Conservation (phyloP, 768 basidiomycete genomes). For the Cantharellus anzutake region DNA sequence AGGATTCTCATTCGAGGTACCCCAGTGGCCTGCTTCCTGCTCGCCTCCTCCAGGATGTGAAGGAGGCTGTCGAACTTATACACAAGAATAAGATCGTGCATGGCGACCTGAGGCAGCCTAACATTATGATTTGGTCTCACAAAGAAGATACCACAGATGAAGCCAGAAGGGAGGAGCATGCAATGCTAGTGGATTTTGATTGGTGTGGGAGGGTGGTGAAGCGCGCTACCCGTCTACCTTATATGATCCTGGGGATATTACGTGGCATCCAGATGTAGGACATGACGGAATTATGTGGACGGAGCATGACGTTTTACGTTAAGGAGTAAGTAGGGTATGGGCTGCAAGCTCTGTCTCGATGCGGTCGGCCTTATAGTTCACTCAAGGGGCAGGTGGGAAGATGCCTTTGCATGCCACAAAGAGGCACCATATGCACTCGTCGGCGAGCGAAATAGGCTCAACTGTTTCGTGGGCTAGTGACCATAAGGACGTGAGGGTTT, state of each 20-base stretch:
- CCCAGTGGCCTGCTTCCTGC: not conserved
- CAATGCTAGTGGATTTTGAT: not conserved
- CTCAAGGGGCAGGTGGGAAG: too few species aligned
- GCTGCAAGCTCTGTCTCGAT: too few species aligned
- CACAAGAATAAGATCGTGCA: not conserved
- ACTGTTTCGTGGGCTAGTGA: too few species aligned
- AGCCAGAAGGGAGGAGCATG: not conserved
- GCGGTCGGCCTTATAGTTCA: too few species aligned
- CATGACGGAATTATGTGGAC: not conserved
- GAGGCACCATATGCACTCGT: too few species aligned
- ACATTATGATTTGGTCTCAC: not conserved
- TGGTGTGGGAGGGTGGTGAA: not conserved
- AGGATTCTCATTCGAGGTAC: not conserved
- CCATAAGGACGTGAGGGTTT: too few species aligned
- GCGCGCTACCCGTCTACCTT: not conserved
- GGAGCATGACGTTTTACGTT: not conserved
- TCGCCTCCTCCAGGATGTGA: not conserved
- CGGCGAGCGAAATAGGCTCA: too few species aligned
- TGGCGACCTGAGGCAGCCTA: not conserved
- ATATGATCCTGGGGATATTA: not conserved
- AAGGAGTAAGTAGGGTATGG: too few species aligned
- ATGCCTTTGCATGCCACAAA: too few species aligned
- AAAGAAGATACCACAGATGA: not conserved
- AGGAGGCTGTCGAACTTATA: not conserved
- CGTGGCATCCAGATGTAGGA: not conserved